Conservation (phyloP, 441 rosid genomes). For the Rhodomyrtus psidioides region DNA sequence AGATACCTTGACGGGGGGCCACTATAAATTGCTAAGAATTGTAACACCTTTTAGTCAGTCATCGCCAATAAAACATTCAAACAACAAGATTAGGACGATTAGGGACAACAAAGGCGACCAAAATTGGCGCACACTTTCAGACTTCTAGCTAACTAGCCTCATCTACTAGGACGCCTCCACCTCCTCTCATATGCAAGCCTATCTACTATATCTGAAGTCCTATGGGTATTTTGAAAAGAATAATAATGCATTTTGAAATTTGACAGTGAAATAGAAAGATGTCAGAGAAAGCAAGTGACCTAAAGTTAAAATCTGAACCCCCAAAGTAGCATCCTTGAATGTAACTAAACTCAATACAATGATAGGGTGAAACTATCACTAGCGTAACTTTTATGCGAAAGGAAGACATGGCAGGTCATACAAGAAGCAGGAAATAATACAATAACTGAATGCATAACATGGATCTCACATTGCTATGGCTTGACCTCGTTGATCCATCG, state of each 20-base stretch:
- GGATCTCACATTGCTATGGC: conserved; percentile 95
- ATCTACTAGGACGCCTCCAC: not conserved
- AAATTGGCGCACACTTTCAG: not conserved
- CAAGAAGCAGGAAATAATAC: not conserved
- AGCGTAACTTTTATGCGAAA: not conserved
- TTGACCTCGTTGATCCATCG: conserved; percentile 98
- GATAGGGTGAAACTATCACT: not conserved
- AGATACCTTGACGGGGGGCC: not conserved
- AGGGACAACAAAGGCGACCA: not conserved
- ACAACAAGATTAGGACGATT: not conserved
- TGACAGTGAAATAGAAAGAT: not conserved
- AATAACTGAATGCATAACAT: not conserved
- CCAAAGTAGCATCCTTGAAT: not conserved
- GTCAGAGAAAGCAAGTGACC: not conserved
- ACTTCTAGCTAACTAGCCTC: not conserved
- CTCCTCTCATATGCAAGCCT: not conserved
- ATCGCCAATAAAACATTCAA: not conserved
- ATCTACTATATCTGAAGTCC: not conserved
- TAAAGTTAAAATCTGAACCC: not conserved
- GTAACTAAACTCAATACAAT: not conserved
- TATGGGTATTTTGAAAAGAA: not conserved
- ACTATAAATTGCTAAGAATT: not conserved
- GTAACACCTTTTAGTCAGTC: not conserved
- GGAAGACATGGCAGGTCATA: not conserved
- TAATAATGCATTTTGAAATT: not conserved